A percentile compares a stretch with the other conserved stretches of the same genome.
phyloP scores from a whole-genome alignment of 495 filamentous ascomycete species.

The Podospora pseudoanserina region DNA sequence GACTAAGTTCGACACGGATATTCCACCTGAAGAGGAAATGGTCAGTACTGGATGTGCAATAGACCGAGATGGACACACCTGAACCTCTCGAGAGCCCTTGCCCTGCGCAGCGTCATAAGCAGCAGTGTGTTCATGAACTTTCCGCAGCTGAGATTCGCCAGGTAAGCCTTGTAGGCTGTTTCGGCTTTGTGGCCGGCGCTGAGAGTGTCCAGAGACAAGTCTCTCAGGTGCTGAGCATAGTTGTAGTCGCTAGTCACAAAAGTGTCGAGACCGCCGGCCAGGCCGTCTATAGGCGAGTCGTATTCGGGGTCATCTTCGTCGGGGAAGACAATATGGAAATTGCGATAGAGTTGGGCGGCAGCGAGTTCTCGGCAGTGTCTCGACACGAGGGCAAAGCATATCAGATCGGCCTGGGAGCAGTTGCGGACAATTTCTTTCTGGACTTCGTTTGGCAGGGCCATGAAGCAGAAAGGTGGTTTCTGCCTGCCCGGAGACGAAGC shows the following conservation, averaged over 20 bases:
- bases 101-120: slow-evolving; percentile 52
- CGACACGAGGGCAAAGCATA: slow-evolving; percentile 53
- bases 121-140: slow-evolving; percentile 61
- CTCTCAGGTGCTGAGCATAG: slow-evolving; percentile 54
- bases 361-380: slow-evolving; percentile 54
- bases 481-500: slow-evolving; percentile 19
- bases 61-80: slow-evolving; percentile 34
- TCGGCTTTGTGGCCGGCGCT: slow-evolving; percentile 45
- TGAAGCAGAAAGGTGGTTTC: slow-evolving; percentile 26
- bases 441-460: slow-evolving; percentile 49
- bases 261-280: slow-evolving; percentile 56
- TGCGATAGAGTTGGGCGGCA: slow-evolving; percentile 54
- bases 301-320: slow-evolving; percentile 49
- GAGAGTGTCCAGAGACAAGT: slow-evolving; percentile 49
- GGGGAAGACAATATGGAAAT: slow-evolving; percentile 54
- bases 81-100: slow-evolving; percentile 54
- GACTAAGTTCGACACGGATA: slow-evolving; percentile 57
- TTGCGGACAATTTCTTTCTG: slow-evolving; percentile 50
- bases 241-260: slow-evolving; percentile 58
- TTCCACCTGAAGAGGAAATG: slow-evolving; percentile 50
- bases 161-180: slow-evolving; percentile 44
- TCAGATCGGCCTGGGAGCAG: slow-evolving; percentile 45
- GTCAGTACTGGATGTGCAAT: background rate
- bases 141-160: slow-evolving; percentile 48
- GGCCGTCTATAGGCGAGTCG: slow-evolving; percentile 47